Evolutionary conservation across 257 asterid species (phyloP).

Genomic region (Rhazya stricta): DNA sequence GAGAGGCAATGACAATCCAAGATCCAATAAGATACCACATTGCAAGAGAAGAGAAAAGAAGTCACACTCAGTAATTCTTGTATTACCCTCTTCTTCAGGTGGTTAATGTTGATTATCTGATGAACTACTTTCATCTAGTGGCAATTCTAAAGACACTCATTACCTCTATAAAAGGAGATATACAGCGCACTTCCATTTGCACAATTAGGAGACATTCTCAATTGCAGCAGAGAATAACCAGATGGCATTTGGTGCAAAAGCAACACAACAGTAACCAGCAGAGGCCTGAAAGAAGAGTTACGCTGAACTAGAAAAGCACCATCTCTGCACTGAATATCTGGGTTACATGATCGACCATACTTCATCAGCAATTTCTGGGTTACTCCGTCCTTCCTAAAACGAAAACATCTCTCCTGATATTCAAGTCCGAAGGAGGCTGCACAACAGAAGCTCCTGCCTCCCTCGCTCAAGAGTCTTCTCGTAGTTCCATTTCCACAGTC

Average conservation of each 20-base stretch:
- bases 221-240: constrained; percentile 10
- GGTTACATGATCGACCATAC: not conserved
- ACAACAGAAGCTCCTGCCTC: too few species aligned
- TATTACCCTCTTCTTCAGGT: constrained; percentile 8
- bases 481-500: not conserved
- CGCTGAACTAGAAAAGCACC: not conserved
- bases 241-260: not conserved
- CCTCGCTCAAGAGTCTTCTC: not conserved
- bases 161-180: constrained; percentile 15
- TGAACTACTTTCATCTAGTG: constrained; percentile 11
- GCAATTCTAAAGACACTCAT: constrained; percentile 21
- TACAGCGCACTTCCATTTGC: constrained; percentile 19
- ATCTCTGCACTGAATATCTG: not conserved
- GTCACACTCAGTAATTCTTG: constrained; percentile 18
- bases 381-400: not conserved
- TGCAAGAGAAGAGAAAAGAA: constrained; percentile 22
- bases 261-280: not conserved
- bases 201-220: constrained; percentile 10
- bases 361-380: not conserved
- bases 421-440: not conserved
- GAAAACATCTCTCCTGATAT: not conserved
- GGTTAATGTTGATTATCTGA: constrained; percentile 4
- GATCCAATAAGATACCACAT: constrained; percentile 22
- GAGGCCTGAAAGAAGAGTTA: not conserved
- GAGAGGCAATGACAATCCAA: constrained; percentile 21